phyloP scores from a whole-genome alignment of 345 rosid species.

The Streptanthus diversifolius region DNA sequence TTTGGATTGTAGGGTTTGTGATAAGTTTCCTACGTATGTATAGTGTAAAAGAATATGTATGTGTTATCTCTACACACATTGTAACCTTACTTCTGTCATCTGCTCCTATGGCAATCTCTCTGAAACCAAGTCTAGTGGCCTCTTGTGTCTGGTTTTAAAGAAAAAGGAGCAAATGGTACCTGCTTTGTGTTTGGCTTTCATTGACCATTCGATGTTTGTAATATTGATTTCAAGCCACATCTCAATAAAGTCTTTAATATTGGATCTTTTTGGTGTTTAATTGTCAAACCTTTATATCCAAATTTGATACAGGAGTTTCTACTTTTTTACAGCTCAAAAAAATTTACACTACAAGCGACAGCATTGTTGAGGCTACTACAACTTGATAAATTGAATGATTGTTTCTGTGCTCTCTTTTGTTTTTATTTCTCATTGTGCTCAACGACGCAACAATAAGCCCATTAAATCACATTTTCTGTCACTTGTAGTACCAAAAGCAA shows the following conservation, averaged over 20 bases:
- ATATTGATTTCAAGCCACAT: conserved; percentile 3
- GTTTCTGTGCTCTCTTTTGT: background rate
- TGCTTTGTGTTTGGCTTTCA: conserved; percentile 17
- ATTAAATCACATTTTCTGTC: background rate
- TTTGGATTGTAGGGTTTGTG: conserved; percentile 20
- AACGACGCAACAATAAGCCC: background rate
- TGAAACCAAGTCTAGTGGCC: conserved; percentile 13
- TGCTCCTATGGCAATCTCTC: conserved; percentile 16
- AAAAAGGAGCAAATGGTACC: background rate
- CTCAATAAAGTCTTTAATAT: background rate
- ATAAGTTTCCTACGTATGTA: conserved; percentile 6
- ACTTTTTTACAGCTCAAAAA: conserved; percentile 4
- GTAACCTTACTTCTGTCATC: conserved; percentile 6
- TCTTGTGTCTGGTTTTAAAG: conserved; percentile 18
- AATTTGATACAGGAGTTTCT: conserved; percentile 4
- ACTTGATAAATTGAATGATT: background rate
- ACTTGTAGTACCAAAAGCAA: conserved; percentile 18
- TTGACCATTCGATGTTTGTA: conserved; percentile 9
- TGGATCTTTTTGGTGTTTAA: background rate
- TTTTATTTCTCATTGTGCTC: background rate
- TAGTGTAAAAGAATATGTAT: conserved; percentile 27
- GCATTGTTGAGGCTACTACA: background rate
- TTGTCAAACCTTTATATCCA: background rate
- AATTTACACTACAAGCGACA: background rate
- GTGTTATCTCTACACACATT: conserved; percentile 21